Base-by-base conservation (phyloP, 2,329 filamentous ascomycete species). In the Rhynchosporium secalis region DNA sequence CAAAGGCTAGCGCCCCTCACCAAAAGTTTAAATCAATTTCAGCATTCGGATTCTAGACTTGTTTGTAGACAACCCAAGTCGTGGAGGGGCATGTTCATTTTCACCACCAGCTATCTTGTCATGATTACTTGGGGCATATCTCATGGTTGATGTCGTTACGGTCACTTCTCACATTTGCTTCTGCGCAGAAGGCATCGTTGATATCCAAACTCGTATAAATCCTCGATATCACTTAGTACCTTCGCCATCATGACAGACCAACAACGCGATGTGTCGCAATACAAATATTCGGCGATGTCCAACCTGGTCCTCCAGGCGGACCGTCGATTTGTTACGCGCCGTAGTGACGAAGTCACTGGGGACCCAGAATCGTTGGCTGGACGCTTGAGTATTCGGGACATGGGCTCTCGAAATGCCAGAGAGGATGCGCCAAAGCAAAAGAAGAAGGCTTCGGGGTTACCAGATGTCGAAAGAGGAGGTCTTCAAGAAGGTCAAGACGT, bases 241-340 rank as follows among this genome's bases (percentile, higher is more conserved):
- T 65, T 45, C 61, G 57, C 68, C 68, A 75, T 67, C 59, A 93
- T 94, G 91, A 83, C 89, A 77, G 90, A 88, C 76, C 82, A 86
- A 77, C 82, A 88, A 74, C 86, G 85, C 78, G 86, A 95, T 89
- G 90, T 96, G 73, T 93, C 92, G 78, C 93, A 96, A 79, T 97
- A 96, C 85, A 97, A 97, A 79, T 96, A 97, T 86, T 92, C 92
- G 87, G 92, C 91, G 78, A 98, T 99, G 95, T 99, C 95, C 81
- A 99, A 99, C 87, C 89, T 99, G 92, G 95, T 99, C 76, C 91
- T 99, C 86, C 95, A 99, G 90, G 93, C 92, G 81, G 95, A 99
- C 82, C 89, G 93, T 80, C 89, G 95, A 72, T 98, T 99, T 76
- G 89, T 96, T 72, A 92, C 92, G 68, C 88, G 95, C 76, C 88